Evolutionary conservation across 768 basidiomycete genomes (phyloP), one percentile per base, ranked within the genome.

Genomic region (Lactarius akahatsu): DNA sequence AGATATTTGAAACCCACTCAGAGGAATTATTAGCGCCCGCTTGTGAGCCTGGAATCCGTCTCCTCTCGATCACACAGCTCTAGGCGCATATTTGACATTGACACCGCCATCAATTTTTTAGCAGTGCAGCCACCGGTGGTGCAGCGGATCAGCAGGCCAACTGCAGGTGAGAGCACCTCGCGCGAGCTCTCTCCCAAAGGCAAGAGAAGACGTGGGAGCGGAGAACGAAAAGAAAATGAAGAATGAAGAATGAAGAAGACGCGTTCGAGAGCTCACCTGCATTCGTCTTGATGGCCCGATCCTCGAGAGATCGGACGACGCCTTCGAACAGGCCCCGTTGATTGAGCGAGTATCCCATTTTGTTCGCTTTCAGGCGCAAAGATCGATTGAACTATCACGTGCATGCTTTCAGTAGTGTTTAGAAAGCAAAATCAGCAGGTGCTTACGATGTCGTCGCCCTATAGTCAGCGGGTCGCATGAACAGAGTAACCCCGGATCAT

Each of bases 371-470:
- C 71, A 89, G 76, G 36, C 95, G 85, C 75, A 98, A 87, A 6
- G 89, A 88, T 9, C 96, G 88, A 76, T 96, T 97, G 77, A 96
- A 96, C 92, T 95, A 71, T 16, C 36, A 45, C 38, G 55, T 59
- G 60, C 55, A 34, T 32, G 10, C 13, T 43, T 50, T 59, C 30
- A 28, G 30, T 23, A 28, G 30, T 23, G 62, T 8, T 41, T 15
- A 11, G 32, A 10, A 20, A 11, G 52, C 11, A 54, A 13, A 34
- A 50, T 50, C 36, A 50, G 2, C 4, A 26, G 26, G 59, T 59
- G 64, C 90, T 71, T 70, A 94, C 94, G 61, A 96, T 92, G 72
- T 96, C 92, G 72, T 96, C 94, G 2, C 94, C 94, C 88, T 89
- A 59, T 13, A 34, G n/a, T 38, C 38, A 36, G 43, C 45, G 26